phyloP scores from a whole-genome alignment of 1,284 basidiomycete genomes.

The Rhodotorula sp. region DNA sequence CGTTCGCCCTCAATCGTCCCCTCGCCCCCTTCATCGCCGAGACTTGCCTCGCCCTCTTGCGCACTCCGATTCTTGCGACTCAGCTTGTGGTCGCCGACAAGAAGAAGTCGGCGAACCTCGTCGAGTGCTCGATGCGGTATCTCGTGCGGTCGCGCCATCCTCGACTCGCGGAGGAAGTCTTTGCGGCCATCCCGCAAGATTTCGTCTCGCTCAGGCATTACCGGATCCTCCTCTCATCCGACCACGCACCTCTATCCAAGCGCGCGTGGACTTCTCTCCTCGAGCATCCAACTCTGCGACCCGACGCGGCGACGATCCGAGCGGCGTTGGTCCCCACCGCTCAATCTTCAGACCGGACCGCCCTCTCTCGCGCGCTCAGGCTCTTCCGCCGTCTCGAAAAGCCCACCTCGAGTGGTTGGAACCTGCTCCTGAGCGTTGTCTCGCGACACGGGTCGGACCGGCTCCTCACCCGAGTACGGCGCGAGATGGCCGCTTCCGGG shows the following conservation, averaged over 20 bases:
- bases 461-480: not conserved
- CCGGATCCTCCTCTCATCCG: conserved; percentile 6
- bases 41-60: not conserved
- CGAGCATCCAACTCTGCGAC: not conserved
- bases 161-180: not conserved
- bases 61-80: too few species aligned
- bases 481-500: not conserved
- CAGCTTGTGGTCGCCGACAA: too few species aligned
- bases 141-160: conserved; percentile 4
- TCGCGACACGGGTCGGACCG: conserved; percentile 5
- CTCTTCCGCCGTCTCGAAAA: not conserved
- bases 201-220: not conserved
- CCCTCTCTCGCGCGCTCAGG: conserved; percentile 6
- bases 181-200: conserved; percentile 3
- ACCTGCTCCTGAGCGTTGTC: conserved; percentile 13
- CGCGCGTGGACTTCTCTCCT: conserved; percentile 3
- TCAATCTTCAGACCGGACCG: not conserved
- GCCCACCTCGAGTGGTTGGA: conserved; percentile 3
- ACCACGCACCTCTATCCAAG: not conserved
- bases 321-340: not conserved
- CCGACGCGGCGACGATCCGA: not conserved
- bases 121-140: conserved; percentile 1
- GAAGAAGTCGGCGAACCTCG: not conserved
- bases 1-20: not conserved
- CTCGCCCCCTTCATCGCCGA: conserved; percentile 6